These are phyloP conservation scores for Calcarisporium arbuscula DNA, from an alignment of 2,329 filamentous ascomycete species.

Conservation along the genomic window DNA sequence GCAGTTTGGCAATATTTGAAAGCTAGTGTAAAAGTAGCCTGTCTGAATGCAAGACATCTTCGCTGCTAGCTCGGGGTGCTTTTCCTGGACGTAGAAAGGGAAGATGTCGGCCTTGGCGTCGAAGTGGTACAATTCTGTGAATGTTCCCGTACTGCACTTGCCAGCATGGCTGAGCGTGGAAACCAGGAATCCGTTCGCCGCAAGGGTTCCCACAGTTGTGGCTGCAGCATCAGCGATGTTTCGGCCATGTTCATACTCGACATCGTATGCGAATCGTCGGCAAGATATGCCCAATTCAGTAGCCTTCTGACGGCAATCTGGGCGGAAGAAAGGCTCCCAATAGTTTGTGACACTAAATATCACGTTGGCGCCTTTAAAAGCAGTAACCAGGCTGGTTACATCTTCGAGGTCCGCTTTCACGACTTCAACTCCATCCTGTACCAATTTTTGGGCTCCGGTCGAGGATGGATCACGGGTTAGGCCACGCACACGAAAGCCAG, in stretches of 20 bases:
- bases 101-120: conserved; percentile 48
- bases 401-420: conserved; percentile 39
- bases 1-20: conserved; percentile 36
- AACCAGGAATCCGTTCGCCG: conserved; percentile 41
- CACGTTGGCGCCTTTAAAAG: conserved; percentile 38
- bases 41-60: conserved; percentile 48
- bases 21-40: conserved; percentile 42
- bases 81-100: conserved; percentile 35
- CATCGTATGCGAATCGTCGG: conserved; percentile 37
- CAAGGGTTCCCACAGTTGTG: conserved; percentile 29
- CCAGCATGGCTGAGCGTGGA: conserved; percentile 44
- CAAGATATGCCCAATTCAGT: conserved; percentile 31
- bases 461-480: conserved; percentile 40
- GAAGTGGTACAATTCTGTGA: conserved; percentile 45
- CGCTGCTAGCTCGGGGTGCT: conserved; percentile 34
- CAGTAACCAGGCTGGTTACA: conserved; percentile 27
- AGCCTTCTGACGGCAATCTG: conserved; percentile 33
- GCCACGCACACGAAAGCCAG: conserved; percentile 38
- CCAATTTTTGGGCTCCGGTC: conserved; percentile 32
- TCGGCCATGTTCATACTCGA: conserved; percentile 44
- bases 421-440: conserved; percentile 34
- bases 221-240: conserved; percentile 51
- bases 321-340: conserved; percentile 44
- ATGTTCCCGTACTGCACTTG: conserved; percentile 38
- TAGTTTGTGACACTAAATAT: conserved; percentile 53